Conservation (phyloP, 2,329 filamentous ascomycete genomes). For the Microdochium nivale region DNA sequence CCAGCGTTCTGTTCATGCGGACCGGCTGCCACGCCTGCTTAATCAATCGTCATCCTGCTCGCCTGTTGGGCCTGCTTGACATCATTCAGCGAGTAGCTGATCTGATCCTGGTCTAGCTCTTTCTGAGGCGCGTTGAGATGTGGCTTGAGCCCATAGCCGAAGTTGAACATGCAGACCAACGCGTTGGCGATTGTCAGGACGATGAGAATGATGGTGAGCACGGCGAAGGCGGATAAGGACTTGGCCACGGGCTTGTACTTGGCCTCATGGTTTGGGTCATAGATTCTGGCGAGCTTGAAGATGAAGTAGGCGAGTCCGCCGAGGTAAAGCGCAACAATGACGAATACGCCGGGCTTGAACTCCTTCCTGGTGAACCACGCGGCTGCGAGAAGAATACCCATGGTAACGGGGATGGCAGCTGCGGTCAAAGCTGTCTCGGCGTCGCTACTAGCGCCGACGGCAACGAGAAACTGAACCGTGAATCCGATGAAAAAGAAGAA, state of each 20-base stretch:
- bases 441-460: constrained; percentile 62
- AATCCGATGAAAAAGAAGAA: constrained; percentile 99
- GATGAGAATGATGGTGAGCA: constrained; percentile 85
- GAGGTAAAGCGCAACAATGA: constrained; percentile 77
- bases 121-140: constrained; percentile 54
- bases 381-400: constrained; percentile 76
- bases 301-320: constrained; percentile 90
- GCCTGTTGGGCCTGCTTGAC: constrained; percentile 43
- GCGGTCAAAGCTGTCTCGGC: constrained; percentile 81
- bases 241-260: constrained; percentile 73
- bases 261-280: constrained; percentile 48
- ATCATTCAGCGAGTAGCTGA: constrained; percentile 46
- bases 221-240: constrained; percentile 85
- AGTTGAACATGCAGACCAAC: constrained; percentile 82
- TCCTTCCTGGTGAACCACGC: constrained; percentile 81
- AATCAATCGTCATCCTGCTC: constrained; percentile 56
- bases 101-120: constrained; percentile 45
- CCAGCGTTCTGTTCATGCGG: too few relatives aligned
- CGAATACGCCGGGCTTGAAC: constrained; percentile 67
- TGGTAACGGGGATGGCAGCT: constrained; percentile 83
- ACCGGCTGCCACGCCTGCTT: constrained; percentile 12
- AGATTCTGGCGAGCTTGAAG: constrained; percentile 97
- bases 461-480: constrained; percentile 93
- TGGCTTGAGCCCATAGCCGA: constrained; percentile 78
- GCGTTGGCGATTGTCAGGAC: constrained; percentile 83